Conservation (phyloP, 179 eudicot species). For the Pouteria campechiana region DNA sequence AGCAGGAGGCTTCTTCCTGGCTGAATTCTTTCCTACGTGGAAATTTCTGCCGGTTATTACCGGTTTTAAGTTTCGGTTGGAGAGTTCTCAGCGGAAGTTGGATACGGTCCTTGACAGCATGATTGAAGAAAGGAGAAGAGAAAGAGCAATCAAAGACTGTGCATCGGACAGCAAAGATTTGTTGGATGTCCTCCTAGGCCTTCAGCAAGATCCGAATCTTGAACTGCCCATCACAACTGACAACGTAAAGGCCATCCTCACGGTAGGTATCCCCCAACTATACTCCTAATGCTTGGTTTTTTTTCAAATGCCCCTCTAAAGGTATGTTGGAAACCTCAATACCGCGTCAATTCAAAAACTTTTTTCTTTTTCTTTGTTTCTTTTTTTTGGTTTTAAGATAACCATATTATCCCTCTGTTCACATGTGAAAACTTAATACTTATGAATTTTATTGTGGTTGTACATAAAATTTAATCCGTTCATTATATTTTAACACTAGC, state of each 20-base stretch:
- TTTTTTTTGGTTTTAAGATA: too few relatives aligned
- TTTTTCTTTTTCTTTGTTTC: too few relatives aligned
- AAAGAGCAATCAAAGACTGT: background rate
- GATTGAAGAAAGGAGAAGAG: background rate
- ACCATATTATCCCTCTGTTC: too few relatives aligned
- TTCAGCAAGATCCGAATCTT: conserved; percentile 3
- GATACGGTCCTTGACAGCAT: conserved; percentile 6
- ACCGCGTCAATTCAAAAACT: too few relatives aligned
- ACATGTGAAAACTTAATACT: too few relatives aligned
- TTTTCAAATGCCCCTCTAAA: too few relatives aligned
- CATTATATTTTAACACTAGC: too few relatives aligned
- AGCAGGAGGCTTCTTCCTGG: conserved; percentile 4
- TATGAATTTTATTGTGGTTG: too few relatives aligned
- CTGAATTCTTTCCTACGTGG: conserved; percentile 11
- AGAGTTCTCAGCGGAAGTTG: conserved; percentile 2
- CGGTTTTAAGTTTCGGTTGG: background rate
- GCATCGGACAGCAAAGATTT: background rate
- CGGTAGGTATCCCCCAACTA: background rate
- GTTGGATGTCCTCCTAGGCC: conserved; percentile 5
- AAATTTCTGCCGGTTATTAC: conserved; percentile 2
- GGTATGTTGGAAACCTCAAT: too few relatives aligned
- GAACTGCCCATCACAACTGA: background rate
- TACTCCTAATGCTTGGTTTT: background rate
- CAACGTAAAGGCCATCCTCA: conserved; percentile 2
- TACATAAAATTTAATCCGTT: too few relatives aligned